Conservation (phyloP, 2,329 filamentous ascomycete genomes). For the Emmonsiellopsis sp. region DNA sequence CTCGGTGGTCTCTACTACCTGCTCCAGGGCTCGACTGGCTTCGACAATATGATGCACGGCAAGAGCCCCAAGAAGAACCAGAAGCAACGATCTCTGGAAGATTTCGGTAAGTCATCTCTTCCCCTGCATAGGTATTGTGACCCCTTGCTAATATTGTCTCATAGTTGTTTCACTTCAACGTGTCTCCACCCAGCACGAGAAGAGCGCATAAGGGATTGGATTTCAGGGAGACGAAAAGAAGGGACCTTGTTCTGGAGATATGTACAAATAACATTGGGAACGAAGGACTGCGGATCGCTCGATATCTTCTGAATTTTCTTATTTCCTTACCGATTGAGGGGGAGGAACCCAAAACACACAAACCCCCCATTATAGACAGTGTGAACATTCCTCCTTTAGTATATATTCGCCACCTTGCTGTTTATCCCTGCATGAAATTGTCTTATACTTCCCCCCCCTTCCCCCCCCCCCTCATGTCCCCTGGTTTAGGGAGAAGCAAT, state of each 20-base stretch:
- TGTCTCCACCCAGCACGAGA: conserved; percentile 86
- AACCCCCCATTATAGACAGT: background rate
- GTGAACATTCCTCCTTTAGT: background rate
- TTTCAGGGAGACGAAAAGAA: background rate
- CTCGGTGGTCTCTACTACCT: conserved; percentile 73
- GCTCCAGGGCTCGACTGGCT: conserved; percentile 68
- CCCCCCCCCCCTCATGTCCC: background rate
- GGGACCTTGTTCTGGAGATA: background rate
- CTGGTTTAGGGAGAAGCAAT: background rate
- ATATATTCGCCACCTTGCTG: background rate
- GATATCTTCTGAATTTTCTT: background rate
- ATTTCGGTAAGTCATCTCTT: conserved; percentile 61
- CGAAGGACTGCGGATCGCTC: background rate
- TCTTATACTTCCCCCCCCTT: background rate
- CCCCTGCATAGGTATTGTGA: background rate
- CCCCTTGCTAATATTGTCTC: conserved; percentile 38
- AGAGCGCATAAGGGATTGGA: conserved; percentile 52
- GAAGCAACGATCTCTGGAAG: conserved; percentile 78
- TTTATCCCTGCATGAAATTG: background rate
- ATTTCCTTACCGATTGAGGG: background rate
- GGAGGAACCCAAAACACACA: background rate
- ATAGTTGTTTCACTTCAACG: conserved; percentile 79
- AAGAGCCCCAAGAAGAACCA: conserved; percentile 72
- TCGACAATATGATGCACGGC: conserved; percentile 90
- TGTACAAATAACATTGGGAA: background rate